Conservation (phyloP, 768 basidiomycete species). For the Pilatotrama ljubarskyi region DNA sequence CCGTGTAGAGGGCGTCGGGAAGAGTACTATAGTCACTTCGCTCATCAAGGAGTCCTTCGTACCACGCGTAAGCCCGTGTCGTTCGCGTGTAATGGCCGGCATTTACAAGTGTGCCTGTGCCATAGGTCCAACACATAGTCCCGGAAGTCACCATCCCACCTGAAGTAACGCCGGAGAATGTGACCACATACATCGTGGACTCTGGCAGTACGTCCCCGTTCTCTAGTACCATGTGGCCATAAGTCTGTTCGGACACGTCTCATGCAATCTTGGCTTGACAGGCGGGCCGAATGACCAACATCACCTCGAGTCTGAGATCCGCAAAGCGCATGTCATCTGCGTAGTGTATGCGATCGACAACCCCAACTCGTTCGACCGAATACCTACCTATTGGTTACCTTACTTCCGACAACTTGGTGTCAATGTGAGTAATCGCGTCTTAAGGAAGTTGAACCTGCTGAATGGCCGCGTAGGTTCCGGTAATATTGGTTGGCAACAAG, state of each 20-base stretch:
- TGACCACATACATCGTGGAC: constrained; percentile 97
- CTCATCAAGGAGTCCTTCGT: constrained; percentile 96
- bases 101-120: constrained; percentile 1
- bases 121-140: constrained; percentile 89
- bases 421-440: constrained; percentile 61
- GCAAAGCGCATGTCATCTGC: constrained; percentile 97
- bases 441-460: background rate
- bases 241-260: background rate
- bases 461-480: constrained; percentile 66
- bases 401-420: constrained; percentile 93
- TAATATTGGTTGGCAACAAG: constrained; percentile 97
- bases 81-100: background rate
- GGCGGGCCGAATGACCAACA: constrained; percentile 83
- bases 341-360: constrained; percentile 98
- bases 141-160: constrained; percentile 98
- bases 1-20: constrained; percentile 87
- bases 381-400: constrained; percentile 98
- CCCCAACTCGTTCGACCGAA: constrained; percentile 93
- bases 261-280: constrained; percentile 31
- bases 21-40: constrained; percentile 95
- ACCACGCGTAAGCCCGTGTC: constrained; percentile 60
- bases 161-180: constrained; percentile 95
- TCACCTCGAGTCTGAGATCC: constrained; percentile 92
- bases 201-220: constrained; percentile 75
- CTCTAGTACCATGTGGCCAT: background rate